Base-by-base conservation (phyloP, 176 grass and related monocot species). In the Avena eriantha region DNA sequence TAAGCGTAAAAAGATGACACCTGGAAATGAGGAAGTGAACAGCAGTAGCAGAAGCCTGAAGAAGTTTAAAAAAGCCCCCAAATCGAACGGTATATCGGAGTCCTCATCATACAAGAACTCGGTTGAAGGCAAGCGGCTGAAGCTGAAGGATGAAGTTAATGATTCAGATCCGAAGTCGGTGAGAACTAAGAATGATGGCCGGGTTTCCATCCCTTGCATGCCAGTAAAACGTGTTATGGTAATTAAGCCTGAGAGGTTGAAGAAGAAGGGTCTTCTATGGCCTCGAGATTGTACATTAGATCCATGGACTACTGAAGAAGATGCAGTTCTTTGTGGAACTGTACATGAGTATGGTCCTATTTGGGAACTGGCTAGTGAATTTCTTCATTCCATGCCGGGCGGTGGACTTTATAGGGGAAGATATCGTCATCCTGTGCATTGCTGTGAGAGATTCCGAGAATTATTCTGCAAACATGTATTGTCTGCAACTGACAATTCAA, bases 371-470 rank as follows among this genome's bases (percentile, higher is more conserved):
- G 92, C 91, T 57, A 99, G 94, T 86, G 97, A 99, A 79, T 74
- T 78, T 67, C 85, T 99, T 86, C 79, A 88, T 85, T 86, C 82
- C 77, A 84, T 92, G 60, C 85, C 89, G 29, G 87, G 90, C 82
- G 92, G 92, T 76, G 83, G 88, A 76, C 81, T 71, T 87, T 96
- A 93, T 70, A 89, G 90, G 73, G 97, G 97, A 59, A 89, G 94
- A 81, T 94, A 86, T 80, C 94, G 83, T 47, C 94, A 99, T 88
- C 97, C 94, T 76, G 89, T 94, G 24, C 94, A 99, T 91, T 99
- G 97, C 56, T 96, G 94, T 81, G 97, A 99, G 85, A 91, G 97
- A 84, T 99, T 96, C 76, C 83, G 97, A 61, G 97, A 99, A 93
- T 81, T 99, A 51, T 90, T 99, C 83, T 99, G 93, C 83, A 99